Base-by-base conservation (phyloP, 2,329 filamentous ascomycete species). In the Arthrobotrys sphaeroides region DNA sequence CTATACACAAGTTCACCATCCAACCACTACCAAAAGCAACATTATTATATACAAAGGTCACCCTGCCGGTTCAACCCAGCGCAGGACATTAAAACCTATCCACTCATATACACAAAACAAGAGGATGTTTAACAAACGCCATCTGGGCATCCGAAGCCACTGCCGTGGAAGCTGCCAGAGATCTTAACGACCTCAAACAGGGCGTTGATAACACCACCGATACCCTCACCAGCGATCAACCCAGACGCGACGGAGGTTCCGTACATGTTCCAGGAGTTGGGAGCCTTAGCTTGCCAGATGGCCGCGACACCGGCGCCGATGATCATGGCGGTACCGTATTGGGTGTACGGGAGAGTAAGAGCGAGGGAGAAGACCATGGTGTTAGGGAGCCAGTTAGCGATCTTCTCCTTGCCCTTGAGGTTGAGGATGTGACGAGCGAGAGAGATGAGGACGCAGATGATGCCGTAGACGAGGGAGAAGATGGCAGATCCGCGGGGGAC, bases 381-480 rank as follows among this genome's bases (percentile, higher is more conserved):
- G 28, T 78, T 78, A 22, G 77, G 77, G 85, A 87, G 73, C 85
- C 66, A 77, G 84, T 38, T 82, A 80, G 61, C 87, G 42, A 75
- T 75, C 26, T 69, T 69, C 2, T 64, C 64, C 64, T 75, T 75
- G 18, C 64, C 64, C 64, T 75, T 75, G 5, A 59, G 53, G 72
- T 87, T n/a, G 77, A 88, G 85, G 77, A 84, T 85, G 81, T 86
- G 87, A 81, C 88, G 86, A 51, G 87, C 83, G 78, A 88, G 77
- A 31, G 88, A 55, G 36, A 88, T 85, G 82, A 88, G 85, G 31
- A 82, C 66, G 36, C 73, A 77, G 66, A 77, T 70, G 61, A 70
- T 72, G 22, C 73, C 73, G 45, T 55, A 77, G 43, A 70, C 65
- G 38, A 77, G 60, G 9, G 73, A 77, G 61, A 77, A 77, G 61